Percentiles rank a stretch among this genome's conserved stretches.
Evolutionary conservation across 306 rosid genomes (phyloP).

Genomic region (Erythrophleum fordii): DNA sequence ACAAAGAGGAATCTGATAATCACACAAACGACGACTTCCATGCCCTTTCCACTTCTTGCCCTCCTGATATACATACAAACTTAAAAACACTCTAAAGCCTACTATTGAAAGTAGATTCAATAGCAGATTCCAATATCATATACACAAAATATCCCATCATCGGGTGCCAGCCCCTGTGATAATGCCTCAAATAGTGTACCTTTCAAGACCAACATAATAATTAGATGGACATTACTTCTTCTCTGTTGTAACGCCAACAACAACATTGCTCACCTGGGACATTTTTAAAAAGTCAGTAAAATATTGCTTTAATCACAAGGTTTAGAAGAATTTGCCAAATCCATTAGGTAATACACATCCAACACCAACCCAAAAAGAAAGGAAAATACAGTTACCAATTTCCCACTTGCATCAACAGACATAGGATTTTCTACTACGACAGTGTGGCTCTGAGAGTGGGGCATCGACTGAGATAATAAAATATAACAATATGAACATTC

Average conservation of each 20-base stretch:
- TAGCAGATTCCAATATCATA: constrained; percentile 38
- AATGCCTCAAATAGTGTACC: constrained; percentile 32
- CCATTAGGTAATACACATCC: background rate
- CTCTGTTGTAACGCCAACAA: constrained; percentile 88
- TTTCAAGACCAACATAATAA: background rate
- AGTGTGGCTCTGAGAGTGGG: constrained; percentile 81
- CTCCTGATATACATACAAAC: constrained; percentile 30
- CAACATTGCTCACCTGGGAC: constrained; percentile 95
- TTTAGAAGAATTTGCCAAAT: constrained; percentile 9
- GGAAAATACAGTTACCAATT: constrained; percentile 66
- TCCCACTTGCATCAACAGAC: constrained; percentile 93
- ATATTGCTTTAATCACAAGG: constrained; percentile 15
- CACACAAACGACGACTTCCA: constrained; percentile 32
- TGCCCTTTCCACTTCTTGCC: constrained; percentile 31
- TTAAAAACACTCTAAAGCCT: constrained; percentile 33
- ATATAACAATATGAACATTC: constrained; percentile 5
- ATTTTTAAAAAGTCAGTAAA: constrained; percentile 35
- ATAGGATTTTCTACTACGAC: constrained; percentile 97
- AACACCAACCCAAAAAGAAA: background rate
- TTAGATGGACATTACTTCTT: constrained; percentile 61
- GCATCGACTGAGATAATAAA: constrained; percentile 36
- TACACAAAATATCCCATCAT: constrained; percentile 40
- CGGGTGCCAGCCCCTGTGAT: constrained; percentile 19
- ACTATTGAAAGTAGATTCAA: constrained; percentile 28
- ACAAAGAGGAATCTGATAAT: constrained; percentile 8